Evolutionary conservation across 106 monocot genomes (phyloP), one percentile per base, ranked within the genome.

Genomic region (Dendrobium nobile): DNA sequence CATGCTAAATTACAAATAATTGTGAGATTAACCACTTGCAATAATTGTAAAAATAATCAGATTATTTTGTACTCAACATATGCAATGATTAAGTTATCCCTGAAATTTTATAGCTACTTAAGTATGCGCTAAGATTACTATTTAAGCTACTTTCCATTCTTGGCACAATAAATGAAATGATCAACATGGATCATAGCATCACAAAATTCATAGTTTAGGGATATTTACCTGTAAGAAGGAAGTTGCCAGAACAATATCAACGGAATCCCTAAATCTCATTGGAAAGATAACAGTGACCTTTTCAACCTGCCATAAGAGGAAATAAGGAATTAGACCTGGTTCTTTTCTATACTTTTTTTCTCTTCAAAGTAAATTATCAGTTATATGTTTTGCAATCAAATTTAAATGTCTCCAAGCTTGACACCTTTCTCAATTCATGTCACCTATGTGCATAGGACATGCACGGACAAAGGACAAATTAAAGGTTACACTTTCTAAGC

Each of bases 211-310:
- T 15, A 40, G 27, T 33, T 72, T 15, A 67, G 40, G 16, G 18
- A 31, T 77, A 72, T 65, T 37, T 94, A 97, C 97, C 94, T 92
- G 94, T 80, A 98, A 87, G 79, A 98, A 98, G 11, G 97, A 92
- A 77, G 90, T 94, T 80, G 96, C 96, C 67, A 97, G 82, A 82
- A 89, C 87, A 77, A 86, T 92, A 85, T 94, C 97, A 77, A 88
- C 82, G 0, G 94, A 88, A 75, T 98, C 92, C 84, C 91, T 91
- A 87, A 98, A 94, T 85, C 94, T 92, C 97, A 98, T 94, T 22
- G 94, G 94, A 73, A 86, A 98, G 1, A 94, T 80, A 40, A 92
- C 81, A 5, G 92, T 95, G 43, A 95, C 94, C 85, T 88, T 98
- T 74, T 95, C 98, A 45, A 78, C 89, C 98, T 98, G 87, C 59